Evolutionary conservation across 2,329 filamentous ascomycete genomes (phyloP).

Genomic region (Hypoxylon sp.): DNA sequence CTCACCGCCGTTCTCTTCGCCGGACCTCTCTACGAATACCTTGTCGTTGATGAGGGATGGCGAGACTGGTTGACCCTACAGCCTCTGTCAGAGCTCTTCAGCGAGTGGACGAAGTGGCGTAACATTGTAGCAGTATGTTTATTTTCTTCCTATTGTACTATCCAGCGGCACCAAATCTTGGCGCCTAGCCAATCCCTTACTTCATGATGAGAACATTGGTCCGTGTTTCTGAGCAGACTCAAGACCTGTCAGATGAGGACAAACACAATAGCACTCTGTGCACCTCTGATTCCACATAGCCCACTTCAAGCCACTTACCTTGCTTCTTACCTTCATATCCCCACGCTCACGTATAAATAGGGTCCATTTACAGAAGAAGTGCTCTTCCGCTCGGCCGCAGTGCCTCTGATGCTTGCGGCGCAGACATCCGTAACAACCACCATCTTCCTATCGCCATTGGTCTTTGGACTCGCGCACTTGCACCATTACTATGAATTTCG

Average conservation of each 20-base stretch:
- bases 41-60: constrained; percentile 81
- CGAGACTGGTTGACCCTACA: constrained; percentile 71
- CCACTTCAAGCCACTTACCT: constrained; percentile 16
- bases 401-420: constrained; percentile 85
- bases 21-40: constrained; percentile 85
- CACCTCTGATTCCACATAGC: constrained; percentile 42
- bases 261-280: constrained; percentile 56
- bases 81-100: constrained; percentile 71
- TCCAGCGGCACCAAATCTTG: neutral
- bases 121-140: constrained; percentile 85
- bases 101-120: constrained; percentile 85
- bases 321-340: neutral
- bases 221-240: constrained; percentile 82
- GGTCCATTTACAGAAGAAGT: constrained; percentile 93
- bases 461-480: constrained; percentile 93
- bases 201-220: constrained; percentile 82
- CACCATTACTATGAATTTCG: constrained; percentile 98
- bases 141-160: constrained; percentile 11
- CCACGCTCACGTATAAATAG: constrained; percentile 57
- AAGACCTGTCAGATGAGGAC: constrained; percentile 53
- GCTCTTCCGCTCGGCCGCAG: constrained; percentile 89
- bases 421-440: constrained; percentile 70
- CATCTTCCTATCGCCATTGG: constrained; percentile 85
- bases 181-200: constrained; percentile 35
- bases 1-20: constrained; percentile 85